Conservation (phyloP, 139 green algal genomes). For the Marvania coccoides region DNA sequence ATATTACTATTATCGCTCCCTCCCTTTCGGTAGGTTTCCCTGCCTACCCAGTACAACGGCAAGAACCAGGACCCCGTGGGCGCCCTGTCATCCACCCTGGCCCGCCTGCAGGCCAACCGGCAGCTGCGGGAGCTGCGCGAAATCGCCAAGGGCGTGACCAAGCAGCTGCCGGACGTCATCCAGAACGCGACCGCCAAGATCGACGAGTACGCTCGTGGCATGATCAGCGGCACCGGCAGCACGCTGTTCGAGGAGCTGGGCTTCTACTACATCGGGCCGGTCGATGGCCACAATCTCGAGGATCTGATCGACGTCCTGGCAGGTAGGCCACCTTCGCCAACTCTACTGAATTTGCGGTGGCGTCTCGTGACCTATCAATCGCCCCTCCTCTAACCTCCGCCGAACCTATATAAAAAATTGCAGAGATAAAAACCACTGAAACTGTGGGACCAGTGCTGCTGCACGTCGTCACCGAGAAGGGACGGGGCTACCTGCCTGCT, state of each 20-base stretch:
- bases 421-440: conserved; percentile 89
- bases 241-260: conserved; percentile 99
- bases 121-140: conserved; percentile 94
- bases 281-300: conserved; percentile 95
- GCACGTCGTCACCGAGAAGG: conserved; percentile 97
- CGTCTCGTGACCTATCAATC: too few relatives aligned
- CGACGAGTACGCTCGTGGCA: conserved; percentile 98
- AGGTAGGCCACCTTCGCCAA: too few relatives aligned
- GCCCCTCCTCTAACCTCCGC: too few relatives aligned
- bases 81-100: conserved; percentile 80
- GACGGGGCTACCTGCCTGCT: conserved; percentile 87
- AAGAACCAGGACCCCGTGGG: conserved; percentile 95
- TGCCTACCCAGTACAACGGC: conserved; percentile 96
- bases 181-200: conserved; percentile 95
- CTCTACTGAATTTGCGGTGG: not conserved
- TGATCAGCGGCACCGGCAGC: conserved; percentile 88
- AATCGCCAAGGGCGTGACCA: conserved; percentile 96
- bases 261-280: conserved; percentile 98
- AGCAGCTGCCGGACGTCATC: conserved; percentile 85
- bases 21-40: conserved; percentile 67
- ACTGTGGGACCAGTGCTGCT: conserved; percentile 93
- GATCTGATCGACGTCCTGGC: conserved; percentile 77
- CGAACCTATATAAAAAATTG: too few relatives aligned
- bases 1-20: not conserved
- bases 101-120: conserved; percentile 80